Conservation (phyloP, 1,284 basidiomycete genomes). For the Leccinum angustisporum region DNA sequence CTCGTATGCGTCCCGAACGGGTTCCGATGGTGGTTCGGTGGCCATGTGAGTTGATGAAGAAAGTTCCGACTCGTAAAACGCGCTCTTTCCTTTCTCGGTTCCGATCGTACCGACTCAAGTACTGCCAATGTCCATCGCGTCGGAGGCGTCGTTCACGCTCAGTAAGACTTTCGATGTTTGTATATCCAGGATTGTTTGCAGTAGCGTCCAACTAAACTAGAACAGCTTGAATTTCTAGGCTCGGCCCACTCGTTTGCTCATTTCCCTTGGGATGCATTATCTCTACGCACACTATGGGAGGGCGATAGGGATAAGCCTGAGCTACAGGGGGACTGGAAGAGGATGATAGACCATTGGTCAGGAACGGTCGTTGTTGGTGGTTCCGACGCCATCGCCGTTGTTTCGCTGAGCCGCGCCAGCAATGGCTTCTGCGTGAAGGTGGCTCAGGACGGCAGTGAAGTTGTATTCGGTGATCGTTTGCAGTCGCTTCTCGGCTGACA, state of each 20-base stretch:
- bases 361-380: slow-evolving; percentile 52
- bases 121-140: slow-evolving; percentile 5
- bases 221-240: slow-evolving; percentile 27
- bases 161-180: slow-evolving; percentile 28
- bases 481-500: slow-evolving; percentile 8
- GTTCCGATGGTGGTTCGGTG: slow-evolving; percentile 35
- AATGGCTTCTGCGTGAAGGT: slow-evolving; percentile 38
- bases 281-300: slow-evolving; percentile 48
- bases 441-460: slow-evolving; percentile 13
- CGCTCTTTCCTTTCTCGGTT: slow-evolving; percentile 29
- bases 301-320: slow-evolving; percentile 38
- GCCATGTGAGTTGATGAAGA: slow-evolving; percentile 24
- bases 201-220: slow-evolving; percentile 11
- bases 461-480: slow-evolving; percentile 13
- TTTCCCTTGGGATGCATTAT: slow-evolving; percentile 59
- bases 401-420: slow-evolving; percentile 27
- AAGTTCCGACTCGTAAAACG: neutral
- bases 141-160: slow-evolving; percentile 24
- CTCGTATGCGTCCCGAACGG: slow-evolving; percentile 42
- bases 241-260: slow-evolving; percentile 41
- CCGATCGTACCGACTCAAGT: neutral
- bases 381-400: slow-evolving; percentile 30
- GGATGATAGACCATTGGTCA: slow-evolving; percentile 45
- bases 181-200: slow-evolving; percentile 10
- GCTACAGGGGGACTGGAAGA: slow-evolving; percentile 42